Percentiles rank a stretch among this genome's conserved stretches.
Evolutionary conservation across 2,329 filamentous ascomycete genomes (phyloP).

Genomic region (Aspergillus nomiae): DNA sequence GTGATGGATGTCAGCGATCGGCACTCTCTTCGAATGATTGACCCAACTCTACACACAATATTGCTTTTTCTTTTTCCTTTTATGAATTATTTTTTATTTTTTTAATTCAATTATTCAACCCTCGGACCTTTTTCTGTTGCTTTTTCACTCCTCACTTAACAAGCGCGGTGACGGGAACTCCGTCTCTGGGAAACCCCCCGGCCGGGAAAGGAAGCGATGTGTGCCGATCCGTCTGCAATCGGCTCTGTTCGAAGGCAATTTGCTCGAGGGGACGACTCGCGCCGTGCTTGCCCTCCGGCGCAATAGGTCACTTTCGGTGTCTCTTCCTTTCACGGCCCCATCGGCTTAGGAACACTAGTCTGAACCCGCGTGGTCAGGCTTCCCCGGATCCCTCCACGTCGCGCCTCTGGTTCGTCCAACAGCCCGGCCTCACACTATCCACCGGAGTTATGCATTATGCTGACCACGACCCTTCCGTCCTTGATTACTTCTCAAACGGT

Average conservation of each 20-base stretch:
- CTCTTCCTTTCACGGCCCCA: neutral
- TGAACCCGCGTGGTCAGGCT: conserved; percentile 8
- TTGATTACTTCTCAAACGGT: conserved; percentile 1
- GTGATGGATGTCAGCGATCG: neutral
- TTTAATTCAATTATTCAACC: neutral
- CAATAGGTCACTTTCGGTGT: conserved; percentile 6
- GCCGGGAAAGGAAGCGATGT: conserved; percentile 13
- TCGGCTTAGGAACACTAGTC: conserved; percentile 7
- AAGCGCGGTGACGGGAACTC: neutral
- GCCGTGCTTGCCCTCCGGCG: conserved; percentile 3
- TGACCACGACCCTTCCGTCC: neutral
- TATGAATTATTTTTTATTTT: neutral
- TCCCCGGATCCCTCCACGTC: conserved; percentile 16
- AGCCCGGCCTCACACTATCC: neutral
- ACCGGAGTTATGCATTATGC: neutral
- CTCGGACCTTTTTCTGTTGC: neutral
- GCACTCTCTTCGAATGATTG: neutral
- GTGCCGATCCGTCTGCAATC: conserved; percentile 15
- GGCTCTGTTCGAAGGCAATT: conserved; percentile 6
- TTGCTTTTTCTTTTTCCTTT: neutral
- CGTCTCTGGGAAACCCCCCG: conserved; percentile 1
- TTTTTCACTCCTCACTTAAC: neutral
- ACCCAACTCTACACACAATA: neutral
- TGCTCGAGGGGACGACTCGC: neutral
- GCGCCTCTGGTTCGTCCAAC: conserved; percentile 10